These are phyloP conservation scores for Periconia digitata DNA, from an alignment of 2,329 filamentous ascomycete species.

Conservation along the genomic window DNA sequence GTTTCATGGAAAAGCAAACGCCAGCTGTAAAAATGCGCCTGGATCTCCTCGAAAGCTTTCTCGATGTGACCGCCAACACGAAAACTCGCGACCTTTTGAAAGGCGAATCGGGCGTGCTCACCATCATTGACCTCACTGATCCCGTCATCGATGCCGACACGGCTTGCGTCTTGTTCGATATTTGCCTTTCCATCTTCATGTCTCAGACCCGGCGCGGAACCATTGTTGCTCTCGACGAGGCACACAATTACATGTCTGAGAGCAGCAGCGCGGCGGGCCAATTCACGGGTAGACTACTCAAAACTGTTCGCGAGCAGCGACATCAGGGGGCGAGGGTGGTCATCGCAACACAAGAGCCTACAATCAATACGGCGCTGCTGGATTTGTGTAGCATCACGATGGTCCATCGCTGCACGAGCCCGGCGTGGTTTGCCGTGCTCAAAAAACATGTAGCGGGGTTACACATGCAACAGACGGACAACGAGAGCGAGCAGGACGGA, in stretches of 20 bases:
- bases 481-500: background rate
- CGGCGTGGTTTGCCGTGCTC: slow-evolving; percentile 59
- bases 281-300: slow-evolving; percentile 63
- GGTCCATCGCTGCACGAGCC: slow-evolving; percentile 69
- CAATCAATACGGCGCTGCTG: slow-evolving; percentile 64
- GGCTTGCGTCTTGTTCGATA: slow-evolving; percentile 71
- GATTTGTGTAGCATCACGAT: slow-evolving; percentile 70
- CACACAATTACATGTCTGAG: slow-evolving; percentile 70
- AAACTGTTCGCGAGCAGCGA: slow-evolving; percentile 68
- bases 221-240: slow-evolving; percentile 71
- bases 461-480: slow-evolving; percentile 4
- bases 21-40: slow-evolving; percentile 14
- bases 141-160: slow-evolving; percentile 68
- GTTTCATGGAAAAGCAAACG: slow-evolving; percentile 9
- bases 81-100: slow-evolving; percentile 5
- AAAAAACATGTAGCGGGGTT: slow-evolving; percentile 52
- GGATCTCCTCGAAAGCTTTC: slow-evolving; percentile 14
- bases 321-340: slow-evolving; percentile 67
- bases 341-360: slow-evolving; percentile 75
- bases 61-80: background rate
- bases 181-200: slow-evolving; percentile 68
- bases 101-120: slow-evolving; percentile 53
- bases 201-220: slow-evolving; percentile 42
- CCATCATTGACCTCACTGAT: slow-evolving; percentile 71
- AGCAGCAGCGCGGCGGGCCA: slow-evolving; percentile 47